Conservation (phyloP, 2,329 filamentous ascomycete genomes). For the Ophiocordyceps robertsii region DNA sequence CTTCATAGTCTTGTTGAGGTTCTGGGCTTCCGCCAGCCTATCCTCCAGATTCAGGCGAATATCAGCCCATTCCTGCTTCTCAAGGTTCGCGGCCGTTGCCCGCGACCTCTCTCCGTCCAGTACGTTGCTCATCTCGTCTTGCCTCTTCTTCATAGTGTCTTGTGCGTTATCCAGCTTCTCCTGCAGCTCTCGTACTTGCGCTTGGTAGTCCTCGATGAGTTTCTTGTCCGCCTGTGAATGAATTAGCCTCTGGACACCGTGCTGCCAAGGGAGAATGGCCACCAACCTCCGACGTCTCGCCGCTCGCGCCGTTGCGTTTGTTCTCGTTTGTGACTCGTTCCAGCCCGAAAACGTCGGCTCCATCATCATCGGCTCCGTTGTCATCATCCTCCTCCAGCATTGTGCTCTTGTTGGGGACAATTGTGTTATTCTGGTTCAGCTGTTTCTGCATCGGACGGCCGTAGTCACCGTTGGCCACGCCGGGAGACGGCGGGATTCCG, state of each 20-base stretch:
- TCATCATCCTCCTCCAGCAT: conserved; percentile 95
- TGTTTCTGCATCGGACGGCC: conserved; percentile 74
- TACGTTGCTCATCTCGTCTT: conserved; percentile 51
- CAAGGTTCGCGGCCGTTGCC: conserved; percentile 36
- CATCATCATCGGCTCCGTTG: conserved; percentile 18
- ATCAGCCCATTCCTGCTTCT: conserved; percentile 60
- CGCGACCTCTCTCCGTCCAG: conserved; percentile 45
- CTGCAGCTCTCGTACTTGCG: conserved; percentile 61
- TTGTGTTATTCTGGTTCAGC: conserved; percentile 79
- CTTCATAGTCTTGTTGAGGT: conserved; percentile 66
- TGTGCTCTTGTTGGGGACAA: conserved; percentile 94
- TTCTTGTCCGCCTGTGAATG: conserved; percentile 49
- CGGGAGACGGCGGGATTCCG: conserved; percentile 45
- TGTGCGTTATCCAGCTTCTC: conserved; percentile 64
- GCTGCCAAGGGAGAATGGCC: background rate
- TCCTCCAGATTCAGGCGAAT: conserved; percentile 54
- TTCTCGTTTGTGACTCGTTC: conserved; percentile 15
- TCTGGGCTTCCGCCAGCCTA: conserved; percentile 61
- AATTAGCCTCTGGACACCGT: conserved; percentile 4
- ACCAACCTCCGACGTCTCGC: conserved; percentile 24
- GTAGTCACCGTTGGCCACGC: conserved; percentile 47
- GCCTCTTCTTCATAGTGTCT: conserved; percentile 52
- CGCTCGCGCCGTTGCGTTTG: conserved; percentile 12
- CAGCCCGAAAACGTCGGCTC: conserved; percentile 48
- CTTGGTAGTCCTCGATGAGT: conserved; percentile 65